Percentiles rank a stretch among this genome's conserved stretches.
Evolutionary conservation across 2,329 filamentous ascomycete genomes (phyloP).

Genomic region (Myriangium duriaei): DNA sequence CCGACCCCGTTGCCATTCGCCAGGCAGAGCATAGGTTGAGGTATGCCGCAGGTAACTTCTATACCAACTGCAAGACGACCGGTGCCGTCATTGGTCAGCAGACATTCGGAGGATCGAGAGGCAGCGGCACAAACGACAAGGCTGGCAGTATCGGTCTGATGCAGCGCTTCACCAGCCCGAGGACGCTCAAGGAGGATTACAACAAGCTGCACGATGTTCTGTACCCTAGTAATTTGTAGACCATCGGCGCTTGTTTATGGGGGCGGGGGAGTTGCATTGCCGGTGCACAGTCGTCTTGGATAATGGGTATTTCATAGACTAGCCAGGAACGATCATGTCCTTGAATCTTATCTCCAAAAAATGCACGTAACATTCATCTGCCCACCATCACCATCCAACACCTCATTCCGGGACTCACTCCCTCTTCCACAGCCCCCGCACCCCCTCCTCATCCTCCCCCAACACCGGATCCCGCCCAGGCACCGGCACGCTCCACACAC

Average conservation of each 20-base stretch:
- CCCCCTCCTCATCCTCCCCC: too few species aligned
- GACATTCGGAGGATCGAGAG: slow-evolving; percentile 41
- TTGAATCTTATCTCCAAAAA: slow-evolving; percentile 9
- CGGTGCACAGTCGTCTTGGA: too few species aligned
- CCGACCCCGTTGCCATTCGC: slow-evolving; percentile 35
- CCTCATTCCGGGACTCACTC: too few species aligned
- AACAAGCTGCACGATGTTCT: slow-evolving; percentile 20
- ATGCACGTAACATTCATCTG: too few species aligned
- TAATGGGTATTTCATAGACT: too few species aligned
- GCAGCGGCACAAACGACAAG: slow-evolving; percentile 46
- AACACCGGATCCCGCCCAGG: slow-evolving; percentile 38
- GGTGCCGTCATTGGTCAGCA: slow-evolving; percentile 45
- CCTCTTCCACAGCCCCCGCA: too few species aligned
- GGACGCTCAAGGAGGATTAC: slow-evolving; percentile 43
- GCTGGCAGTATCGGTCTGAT: slow-evolving; percentile 40
- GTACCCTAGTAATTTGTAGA: slow-evolving; percentile 14
- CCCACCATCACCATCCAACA: too few species aligned
- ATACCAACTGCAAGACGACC: slow-evolving; percentile 47
- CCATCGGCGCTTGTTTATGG: too few species aligned
- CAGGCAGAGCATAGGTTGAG: slow-evolving; percentile 40
- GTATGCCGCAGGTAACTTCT: slow-evolving; percentile 46
- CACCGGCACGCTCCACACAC: slow-evolving; percentile 34
- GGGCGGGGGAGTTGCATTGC: too few species aligned
- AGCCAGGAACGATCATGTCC: too few species aligned
- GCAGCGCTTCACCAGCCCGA: slow-evolving; percentile 38